phyloP scores from a whole-genome alignment of 2,329 filamentous ascomycete species.

The Xylariaceae sp. region DNA sequence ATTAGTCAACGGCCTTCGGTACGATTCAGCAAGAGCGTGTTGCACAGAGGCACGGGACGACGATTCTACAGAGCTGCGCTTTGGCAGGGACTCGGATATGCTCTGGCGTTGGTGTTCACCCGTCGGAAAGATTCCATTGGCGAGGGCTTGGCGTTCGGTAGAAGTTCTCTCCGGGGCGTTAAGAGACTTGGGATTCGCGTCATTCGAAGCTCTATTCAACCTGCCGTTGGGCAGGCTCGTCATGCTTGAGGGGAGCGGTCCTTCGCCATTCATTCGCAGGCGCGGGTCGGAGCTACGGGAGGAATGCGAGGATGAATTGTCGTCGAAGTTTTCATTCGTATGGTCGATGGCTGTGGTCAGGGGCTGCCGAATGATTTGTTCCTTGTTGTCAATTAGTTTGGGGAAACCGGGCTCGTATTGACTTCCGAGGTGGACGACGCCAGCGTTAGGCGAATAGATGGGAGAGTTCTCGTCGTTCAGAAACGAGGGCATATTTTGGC shows the following conservation, averaged over 20 bases:
- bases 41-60: slow-evolving; percentile 37
- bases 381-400: slow-evolving; percentile 27
- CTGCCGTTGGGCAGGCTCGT: slow-evolving; percentile 61
- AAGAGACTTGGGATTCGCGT: no score
- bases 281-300: slow-evolving; percentile 53
- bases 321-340: slow-evolving; percentile 55
- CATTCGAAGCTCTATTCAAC: slow-evolving; percentile 42
- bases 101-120: slow-evolving; percentile 19
- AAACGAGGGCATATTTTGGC: slow-evolving; percentile 56
- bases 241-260: slow-evolving; percentile 56
- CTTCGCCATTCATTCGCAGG: slow-evolving; percentile 47
- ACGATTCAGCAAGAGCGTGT: slow-evolving; percentile 37
- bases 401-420: slow-evolving; percentile 37
- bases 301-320: slow-evolving; percentile 55
- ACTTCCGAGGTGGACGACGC: slow-evolving; percentile 36
- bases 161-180: no score
- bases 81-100: slow-evolving; percentile 36
- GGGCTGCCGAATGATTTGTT: slow-evolving; percentile 39
- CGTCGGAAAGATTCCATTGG: no score
- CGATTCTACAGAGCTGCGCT: slow-evolving; percentile 41
- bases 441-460: slow-evolving; percentile 34
- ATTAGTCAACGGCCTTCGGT: slow-evolving; percentile 36
- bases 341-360: slow-evolving; percentile 41
- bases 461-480: slow-evolving; percentile 46
- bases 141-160: no score